Evolutionary conservation across 2,329 filamentous ascomycete genomes (phyloP).

Genomic region (Fusarium succisae): DNA sequence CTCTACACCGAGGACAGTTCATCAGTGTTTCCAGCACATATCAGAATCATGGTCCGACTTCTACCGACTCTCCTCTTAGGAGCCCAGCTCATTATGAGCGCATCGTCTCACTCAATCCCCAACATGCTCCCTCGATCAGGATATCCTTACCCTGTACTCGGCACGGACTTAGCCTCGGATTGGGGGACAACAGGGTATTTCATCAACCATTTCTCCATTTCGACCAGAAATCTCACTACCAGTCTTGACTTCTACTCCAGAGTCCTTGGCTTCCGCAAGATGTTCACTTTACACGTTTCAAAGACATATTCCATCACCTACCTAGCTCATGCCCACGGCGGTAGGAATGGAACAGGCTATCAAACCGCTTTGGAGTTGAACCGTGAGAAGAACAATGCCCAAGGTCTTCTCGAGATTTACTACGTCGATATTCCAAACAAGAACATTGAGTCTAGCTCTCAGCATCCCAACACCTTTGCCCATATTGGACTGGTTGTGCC

Average conservation of each 20-base stretch:
- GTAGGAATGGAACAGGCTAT: background rate
- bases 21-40: too few relatives aligned
- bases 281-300: background rate
- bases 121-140: background rate
- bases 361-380: constrained; percentile 3
- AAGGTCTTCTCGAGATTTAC: background rate
- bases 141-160: background rate
- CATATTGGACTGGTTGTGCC: constrained; percentile 3
- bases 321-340: background rate
- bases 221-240: background rate
- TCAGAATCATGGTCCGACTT: background rate
- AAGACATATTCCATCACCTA: background rate
- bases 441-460: background rate
- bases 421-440: background rate
- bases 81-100: background rate
- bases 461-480: background rate
- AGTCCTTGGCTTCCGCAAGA: background rate
- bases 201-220: constrained; percentile 3
- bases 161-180: background rate
- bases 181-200: background rate
- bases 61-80: background rate
- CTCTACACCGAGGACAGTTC: fast-evolving
- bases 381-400: constrained; percentile 1
- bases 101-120: background rate
- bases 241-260: constrained; percentile 2